phyloP scores from a whole-genome alignment of 1,284 basidiomycete species.

The Mycosarcoma mackinlayi region DNA sequence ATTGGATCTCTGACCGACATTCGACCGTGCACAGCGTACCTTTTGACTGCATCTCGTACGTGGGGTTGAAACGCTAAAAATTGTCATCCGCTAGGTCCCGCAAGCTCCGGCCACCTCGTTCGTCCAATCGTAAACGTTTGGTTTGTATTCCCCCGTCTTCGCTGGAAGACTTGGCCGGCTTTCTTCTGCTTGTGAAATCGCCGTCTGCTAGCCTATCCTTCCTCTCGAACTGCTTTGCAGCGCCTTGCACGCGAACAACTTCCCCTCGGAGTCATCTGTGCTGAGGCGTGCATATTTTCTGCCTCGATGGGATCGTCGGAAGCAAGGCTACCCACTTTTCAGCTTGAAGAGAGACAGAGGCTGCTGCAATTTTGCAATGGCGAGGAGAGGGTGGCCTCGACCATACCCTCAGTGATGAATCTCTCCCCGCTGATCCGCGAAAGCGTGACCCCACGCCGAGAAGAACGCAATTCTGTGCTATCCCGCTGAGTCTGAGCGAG shows the following conservation, averaged over 20 bases:
- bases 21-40: neutral
- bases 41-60: conserved; percentile 3
- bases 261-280: no score
- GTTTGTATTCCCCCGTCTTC: neutral
- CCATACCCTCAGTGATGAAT: no score
- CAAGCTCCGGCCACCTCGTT: conserved; percentile 2
- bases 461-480: conserved; percentile 8
- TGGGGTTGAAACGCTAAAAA: conserved; percentile 7
- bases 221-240: no score
- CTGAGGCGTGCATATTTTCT: neutral
- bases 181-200: neutral
- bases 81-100: conserved; percentile 21
- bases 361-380: no score
- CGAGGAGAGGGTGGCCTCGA: no score
- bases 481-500: neutral
- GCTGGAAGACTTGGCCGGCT: neutral
- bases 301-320: no score
- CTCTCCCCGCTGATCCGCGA: neutral
- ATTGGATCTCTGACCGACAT: conserved; percentile 20
- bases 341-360: no score
- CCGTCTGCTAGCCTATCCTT: neutral
- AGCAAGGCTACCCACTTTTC: no score
- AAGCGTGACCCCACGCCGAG: conserved; percentile 17
- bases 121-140: conserved; percentile 22
- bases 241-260: no score